Evolutionary conservation across 2,329 filamentous ascomycete species (phyloP).

Genomic region (Pseudocercospora musae): DNA sequence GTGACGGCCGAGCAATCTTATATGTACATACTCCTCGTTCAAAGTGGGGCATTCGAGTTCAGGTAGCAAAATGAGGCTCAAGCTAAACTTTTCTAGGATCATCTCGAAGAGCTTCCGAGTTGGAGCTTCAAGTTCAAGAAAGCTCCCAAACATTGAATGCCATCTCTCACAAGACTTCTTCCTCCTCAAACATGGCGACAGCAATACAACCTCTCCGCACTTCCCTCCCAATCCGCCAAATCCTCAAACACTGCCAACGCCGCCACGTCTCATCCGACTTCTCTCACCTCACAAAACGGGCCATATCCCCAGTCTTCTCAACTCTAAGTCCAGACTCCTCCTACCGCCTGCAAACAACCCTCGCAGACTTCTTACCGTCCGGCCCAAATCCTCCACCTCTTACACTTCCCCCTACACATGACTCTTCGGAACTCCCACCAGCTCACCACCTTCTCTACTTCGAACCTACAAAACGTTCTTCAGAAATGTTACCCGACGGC

Average conservation of each 20-base stretch:
- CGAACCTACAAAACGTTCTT: constrained; percentile 63
- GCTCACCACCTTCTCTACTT: constrained; percentile 88
- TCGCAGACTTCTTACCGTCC: constrained; percentile 21
- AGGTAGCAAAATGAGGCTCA: not conserved
- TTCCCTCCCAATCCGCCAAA: not conserved
- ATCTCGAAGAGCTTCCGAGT: constrained; percentile 1
- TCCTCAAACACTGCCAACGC: not conserved
- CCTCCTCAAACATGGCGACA: not conserved
- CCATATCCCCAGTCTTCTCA: constrained; percentile 51
- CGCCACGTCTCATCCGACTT: constrained; percentile 21
- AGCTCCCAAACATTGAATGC: not conserved
- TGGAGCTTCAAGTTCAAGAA: not conserved
- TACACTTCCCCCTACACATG: constrained; percentile 33
- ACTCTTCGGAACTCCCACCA: constrained; percentile 49
- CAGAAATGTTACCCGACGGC: constrained; percentile 71
- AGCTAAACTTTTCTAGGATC: not conserved
- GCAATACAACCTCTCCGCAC: not conserved
- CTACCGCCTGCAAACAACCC: constrained; percentile 18
- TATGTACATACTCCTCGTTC: not conserved
- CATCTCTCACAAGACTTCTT: not conserved
- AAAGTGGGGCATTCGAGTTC: too few relatives aligned
- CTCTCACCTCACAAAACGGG: constrained; percentile 43
- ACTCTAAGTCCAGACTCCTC: constrained; percentile 51
- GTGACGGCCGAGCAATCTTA: not conserved
- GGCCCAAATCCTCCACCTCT: constrained; percentile 24